Base-by-base conservation (phyloP, 352 stramenopile species). In the Globisporangium takayamanum region DNA sequence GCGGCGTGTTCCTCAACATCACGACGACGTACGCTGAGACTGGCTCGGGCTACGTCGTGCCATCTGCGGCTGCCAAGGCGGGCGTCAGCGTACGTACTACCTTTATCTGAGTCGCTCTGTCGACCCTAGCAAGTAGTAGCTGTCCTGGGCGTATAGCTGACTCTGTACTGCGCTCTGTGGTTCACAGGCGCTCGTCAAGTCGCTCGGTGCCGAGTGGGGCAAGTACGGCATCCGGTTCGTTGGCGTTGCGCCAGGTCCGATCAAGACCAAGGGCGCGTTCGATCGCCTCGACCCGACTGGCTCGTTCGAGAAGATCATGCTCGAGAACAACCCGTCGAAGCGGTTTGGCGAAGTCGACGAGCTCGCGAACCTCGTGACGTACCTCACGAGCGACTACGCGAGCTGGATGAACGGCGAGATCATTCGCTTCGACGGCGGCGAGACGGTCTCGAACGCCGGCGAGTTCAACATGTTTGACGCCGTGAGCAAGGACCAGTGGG, bases 1-100 rank as follows among this genome's bases (percentile, higher is more conserved):
- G 76, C 42, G 91, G 87, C 25, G 74, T 94, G 7, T 97, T 99
- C 66, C 83, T 99, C 46, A 98, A 99, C 73, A 99, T 99, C 69
- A 98, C 88, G 41, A 97, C 95, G 55, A 98, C 90, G 20, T 91
- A 98, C 68, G 92, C 97, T 51, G 92, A 97, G 74, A 93, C 89
- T 10, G 90, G 88, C 30, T 98, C 95, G 15, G 93, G 88, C 57
- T 98, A 93, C 73, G 95, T 99, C 66, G 89, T 92, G 20, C 96
- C 98, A 26, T 97, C 96, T 0, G 94, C 87, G 48, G 94, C 95
- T 8, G 96, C 96, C 18, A 99, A 99, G 73, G 89, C 89, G 54
- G 96, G 91, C n/a, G 92, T 99, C 39, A 90, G 78, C 44, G 80
- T 71, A 72, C 63, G 46, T 70, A 69, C 51, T 37, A 14, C 14